phyloP scores from a whole-genome alignment of 192 early-diverging fungal species.

The Coemansia sp. region DNA sequence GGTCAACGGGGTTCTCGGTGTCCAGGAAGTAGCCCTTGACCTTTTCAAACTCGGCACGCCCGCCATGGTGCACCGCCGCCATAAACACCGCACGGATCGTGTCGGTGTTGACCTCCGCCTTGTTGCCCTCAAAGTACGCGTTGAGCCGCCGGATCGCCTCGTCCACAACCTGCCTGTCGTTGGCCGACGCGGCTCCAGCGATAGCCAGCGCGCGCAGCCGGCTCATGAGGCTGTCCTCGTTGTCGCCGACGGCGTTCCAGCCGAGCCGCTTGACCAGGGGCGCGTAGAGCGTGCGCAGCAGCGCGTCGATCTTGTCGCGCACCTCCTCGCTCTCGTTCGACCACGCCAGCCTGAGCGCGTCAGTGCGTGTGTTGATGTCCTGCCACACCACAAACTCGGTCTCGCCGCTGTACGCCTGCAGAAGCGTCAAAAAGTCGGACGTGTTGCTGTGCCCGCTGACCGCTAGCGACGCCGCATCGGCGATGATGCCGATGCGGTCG shows the following conservation, averaged over 20 bases:
- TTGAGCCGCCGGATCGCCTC: slow-evolving; percentile 72
- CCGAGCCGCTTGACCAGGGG: slow-evolving; percentile 70
- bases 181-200: slow-evolving; percentile 63
- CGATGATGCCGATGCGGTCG: slow-evolving; percentile 81
- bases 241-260: slow-evolving; percentile 61
- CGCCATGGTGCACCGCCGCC: slow-evolving; percentile 63
- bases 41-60: slow-evolving; percentile 59
- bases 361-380: slow-evolving; percentile 58
- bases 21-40: slow-evolving; percentile 63
- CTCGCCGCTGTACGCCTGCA: slow-evolving; percentile 71
- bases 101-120: slow-evolving; percentile 54
- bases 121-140: slow-evolving; percentile 57
- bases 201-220: slow-evolving; percentile 76
- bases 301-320: slow-evolving; percentile 57
- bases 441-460: slow-evolving; percentile 79
- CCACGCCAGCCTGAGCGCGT: slow-evolving; percentile 61
- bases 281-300: slow-evolving; percentile 71
- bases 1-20: slow-evolving; percentile 59
- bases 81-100: slow-evolving; percentile 51
- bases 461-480: slow-evolving; percentile 79
- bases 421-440: slow-evolving; percentile 67
- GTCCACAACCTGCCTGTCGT: slow-evolving; percentile 58
- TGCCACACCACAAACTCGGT: slow-evolving; percentile 77
- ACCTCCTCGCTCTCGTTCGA: slow-evolving; percentile 63
- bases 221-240: slow-evolving; percentile 71